A percentile compares a stretch with the other conserved stretches of the same genome.
These are phyloP conservation scores for Populus euphratica DNA, from an alignment of 345 rosid genomes.

Conservation along the genomic window DNA sequence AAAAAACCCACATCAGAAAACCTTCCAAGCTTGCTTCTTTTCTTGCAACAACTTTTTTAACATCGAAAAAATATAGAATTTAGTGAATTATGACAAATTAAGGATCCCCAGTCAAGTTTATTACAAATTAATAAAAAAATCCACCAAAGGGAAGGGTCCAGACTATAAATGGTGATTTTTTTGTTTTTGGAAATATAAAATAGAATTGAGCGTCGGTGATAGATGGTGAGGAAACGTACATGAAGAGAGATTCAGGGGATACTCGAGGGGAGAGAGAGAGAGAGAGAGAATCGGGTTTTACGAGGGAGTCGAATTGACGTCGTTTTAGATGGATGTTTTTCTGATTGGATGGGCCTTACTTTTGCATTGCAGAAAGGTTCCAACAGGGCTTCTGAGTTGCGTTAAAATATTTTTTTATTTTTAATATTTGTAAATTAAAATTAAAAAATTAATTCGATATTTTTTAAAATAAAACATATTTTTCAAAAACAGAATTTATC, in stretches of 20 bases:
- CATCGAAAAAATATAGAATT: background rate
- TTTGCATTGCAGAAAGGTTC: background rate
- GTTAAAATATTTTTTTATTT: no score
- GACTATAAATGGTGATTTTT: background rate
- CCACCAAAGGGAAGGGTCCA: background rate
- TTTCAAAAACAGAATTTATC: no score
- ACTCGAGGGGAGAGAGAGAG: background rate
- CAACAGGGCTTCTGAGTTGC: background rate
- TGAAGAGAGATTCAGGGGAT: background rate
- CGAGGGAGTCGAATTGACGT: background rate
- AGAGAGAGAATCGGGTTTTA: background rate
- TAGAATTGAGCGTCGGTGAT: background rate
- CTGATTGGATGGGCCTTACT: background rate
- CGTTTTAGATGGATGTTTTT: background rate
- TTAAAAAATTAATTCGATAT: no score
- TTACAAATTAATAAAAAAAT: background rate
- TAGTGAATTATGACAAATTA: background rate
- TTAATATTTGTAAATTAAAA: no score
- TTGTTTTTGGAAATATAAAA: background rate
- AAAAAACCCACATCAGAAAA: background rate
- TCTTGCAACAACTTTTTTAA: no score
- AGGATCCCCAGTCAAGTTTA: background rate
- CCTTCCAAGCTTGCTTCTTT: background rate
- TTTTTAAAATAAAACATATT: no score
- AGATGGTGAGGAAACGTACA: background rate